phyloP scores from a whole-genome alignment of 768 basidiomycete genomes.

The Wakefieldia striispora region DNA sequence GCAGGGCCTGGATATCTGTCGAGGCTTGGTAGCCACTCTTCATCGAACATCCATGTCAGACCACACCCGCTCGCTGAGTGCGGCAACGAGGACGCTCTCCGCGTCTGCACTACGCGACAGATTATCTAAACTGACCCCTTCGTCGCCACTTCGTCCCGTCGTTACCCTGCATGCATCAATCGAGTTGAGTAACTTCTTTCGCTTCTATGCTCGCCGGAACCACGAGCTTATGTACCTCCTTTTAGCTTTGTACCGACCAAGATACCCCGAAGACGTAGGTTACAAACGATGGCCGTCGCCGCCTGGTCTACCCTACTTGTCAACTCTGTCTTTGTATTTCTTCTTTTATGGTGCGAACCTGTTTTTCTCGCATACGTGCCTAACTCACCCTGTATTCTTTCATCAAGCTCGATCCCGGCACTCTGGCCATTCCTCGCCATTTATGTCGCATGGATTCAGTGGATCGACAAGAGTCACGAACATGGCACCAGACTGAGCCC shows the following conservation, averaged over 20 bases:
- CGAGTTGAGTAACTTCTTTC: slow-evolving; percentile 47
- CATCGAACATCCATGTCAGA: slow-evolving; percentile 28
- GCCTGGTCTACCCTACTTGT: slow-evolving; percentile 83
- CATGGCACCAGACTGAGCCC: slow-evolving; percentile 65
- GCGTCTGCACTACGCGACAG: slow-evolving; percentile 60
- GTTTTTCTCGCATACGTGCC: not conserved
- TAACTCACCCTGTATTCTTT: not conserved
- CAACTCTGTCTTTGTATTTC: slow-evolving; percentile 61
- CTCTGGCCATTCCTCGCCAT: slow-evolving; percentile 81
- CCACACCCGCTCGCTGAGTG: slow-evolving; percentile 27
- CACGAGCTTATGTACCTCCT: slow-evolving; percentile 1
- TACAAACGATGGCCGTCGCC: slow-evolving; percentile 90
- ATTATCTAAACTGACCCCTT: slow-evolving; percentile 56
- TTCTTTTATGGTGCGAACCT: slow-evolving; percentile 71
- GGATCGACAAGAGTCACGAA: slow-evolving; percentile 75
- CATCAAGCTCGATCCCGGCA: slow-evolving; percentile 74
- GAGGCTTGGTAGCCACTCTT: too few relatives aligned
- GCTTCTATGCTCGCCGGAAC: not conserved
- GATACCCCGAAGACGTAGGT: slow-evolving; percentile 79
- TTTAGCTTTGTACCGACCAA: slow-evolving; percentile 79
- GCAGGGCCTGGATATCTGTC: too few relatives aligned
- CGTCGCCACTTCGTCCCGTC: slow-evolving; percentile 57
- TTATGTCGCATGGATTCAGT: slow-evolving; percentile 78
- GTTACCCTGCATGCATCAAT: slow-evolving; percentile 69
- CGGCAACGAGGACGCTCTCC: slow-evolving; percentile 52